Evolutionary conservation across 164 flowering plant species (phyloP).

Genomic region (Berberis thunbergii): DNA sequence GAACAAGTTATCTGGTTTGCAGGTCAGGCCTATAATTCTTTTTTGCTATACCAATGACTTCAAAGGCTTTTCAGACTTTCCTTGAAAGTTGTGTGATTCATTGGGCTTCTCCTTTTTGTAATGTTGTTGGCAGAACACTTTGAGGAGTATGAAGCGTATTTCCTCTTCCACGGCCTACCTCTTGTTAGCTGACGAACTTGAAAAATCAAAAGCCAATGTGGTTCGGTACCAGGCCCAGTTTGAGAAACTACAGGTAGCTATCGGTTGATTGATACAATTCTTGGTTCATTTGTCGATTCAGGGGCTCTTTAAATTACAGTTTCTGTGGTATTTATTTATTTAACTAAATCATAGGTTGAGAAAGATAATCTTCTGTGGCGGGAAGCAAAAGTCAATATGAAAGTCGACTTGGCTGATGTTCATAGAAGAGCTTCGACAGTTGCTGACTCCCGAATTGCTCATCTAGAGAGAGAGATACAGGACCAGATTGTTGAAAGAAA

Average conservation of each 20-base stretch:
- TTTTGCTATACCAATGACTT: not conserved
- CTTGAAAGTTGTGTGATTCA: not conserved
- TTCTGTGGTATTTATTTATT: constrained; percentile 4
- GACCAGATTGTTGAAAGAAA: constrained; percentile 45
- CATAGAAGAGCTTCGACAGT: constrained; percentile 45
- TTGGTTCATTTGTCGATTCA: constrained; percentile 6
- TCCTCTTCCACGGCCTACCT: constrained; percentile 50
- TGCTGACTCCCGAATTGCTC: constrained; percentile 44
- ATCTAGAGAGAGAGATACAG: constrained; percentile 47
- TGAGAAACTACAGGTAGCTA: constrained; percentile 94
- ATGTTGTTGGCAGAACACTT: constrained; percentile 44
- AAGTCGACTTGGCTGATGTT: constrained; percentile 67
- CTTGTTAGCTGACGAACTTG: constrained; percentile 55
- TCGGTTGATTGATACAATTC: constrained; percentile 40
- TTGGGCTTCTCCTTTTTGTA: not conserved
- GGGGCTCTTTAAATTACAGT: constrained; percentile 10
- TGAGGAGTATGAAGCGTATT: constrained; percentile 61
- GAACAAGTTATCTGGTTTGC: constrained; percentile 43
- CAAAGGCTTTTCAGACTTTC: not conserved
- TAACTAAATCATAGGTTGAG: constrained; percentile 48
- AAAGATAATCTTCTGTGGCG: constrained; percentile 66
- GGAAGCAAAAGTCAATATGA: constrained; percentile 61
- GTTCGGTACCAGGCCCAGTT: constrained; percentile 38
- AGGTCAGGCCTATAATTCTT: constrained; percentile 35
- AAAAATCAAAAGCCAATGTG: constrained; percentile 68